These are phyloP conservation scores for Echria macrotheca DNA, from an alignment of 495 filamentous ascomycete genomes.

Conservation along the genomic window DNA sequence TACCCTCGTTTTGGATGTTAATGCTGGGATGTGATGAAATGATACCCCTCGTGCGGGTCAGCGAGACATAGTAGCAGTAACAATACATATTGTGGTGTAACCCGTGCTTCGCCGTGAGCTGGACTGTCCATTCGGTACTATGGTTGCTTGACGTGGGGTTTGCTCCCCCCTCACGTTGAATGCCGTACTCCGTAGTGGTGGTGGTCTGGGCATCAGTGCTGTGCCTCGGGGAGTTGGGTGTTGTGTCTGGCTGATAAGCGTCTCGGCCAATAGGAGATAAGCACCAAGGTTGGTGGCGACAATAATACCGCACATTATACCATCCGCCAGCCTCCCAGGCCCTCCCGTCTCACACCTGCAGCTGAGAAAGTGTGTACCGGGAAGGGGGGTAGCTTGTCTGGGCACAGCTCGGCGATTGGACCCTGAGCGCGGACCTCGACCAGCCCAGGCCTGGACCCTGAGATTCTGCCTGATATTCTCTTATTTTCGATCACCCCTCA, in stretches of 20 bases:
- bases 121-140: not conserved
- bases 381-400: too few species aligned
- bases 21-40: conserved; percentile 1
- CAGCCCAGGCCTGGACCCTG: not conserved
- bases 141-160: not conserved
- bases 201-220: too few species aligned
- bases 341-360: not conserved
- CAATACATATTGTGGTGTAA: not conserved
- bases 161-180: not conserved
- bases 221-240: too few species aligned
- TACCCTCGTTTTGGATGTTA: conserved; percentile 12
- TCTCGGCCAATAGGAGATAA: too few species aligned
- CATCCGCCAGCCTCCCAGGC: not conserved
- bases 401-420: too few species aligned
- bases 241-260: too few species aligned
- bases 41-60: conserved; percentile 11
- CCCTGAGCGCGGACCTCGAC: not conserved
- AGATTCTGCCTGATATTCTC: not conserved
- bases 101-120: not conserved
- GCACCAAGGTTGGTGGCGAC: not conserved
- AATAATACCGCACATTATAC: not conserved
- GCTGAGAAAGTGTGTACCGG: too few species aligned
- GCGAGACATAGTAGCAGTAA: not conserved
- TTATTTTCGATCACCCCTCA: not conserved
- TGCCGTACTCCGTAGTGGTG: not conserved